Percentiles rank a stretch among this genome's conserved stretches.
Evolutionary conservation across 2,329 filamentous ascomycete genomes (phyloP).

Genomic region (Pseudogymnoascus sp.): DNA sequence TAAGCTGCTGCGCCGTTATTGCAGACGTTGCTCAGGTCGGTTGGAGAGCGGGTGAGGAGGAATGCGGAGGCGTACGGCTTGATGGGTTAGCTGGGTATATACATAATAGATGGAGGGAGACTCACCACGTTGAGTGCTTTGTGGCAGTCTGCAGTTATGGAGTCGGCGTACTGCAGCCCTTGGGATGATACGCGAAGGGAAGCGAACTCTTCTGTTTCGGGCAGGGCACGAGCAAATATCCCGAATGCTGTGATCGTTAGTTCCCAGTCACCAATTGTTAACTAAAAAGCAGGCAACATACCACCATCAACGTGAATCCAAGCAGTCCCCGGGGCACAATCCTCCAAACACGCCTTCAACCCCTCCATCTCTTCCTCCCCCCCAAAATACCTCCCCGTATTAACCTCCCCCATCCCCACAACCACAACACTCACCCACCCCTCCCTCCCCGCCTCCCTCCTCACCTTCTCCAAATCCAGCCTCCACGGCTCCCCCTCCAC

Average conservation of each 20-base stretch:
- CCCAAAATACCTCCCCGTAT: slow-evolving; percentile 74
- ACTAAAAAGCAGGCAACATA: slow-evolving; percentile 26
- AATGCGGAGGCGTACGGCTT: slow-evolving; percentile 82
- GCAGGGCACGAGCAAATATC: slow-evolving; percentile 64
- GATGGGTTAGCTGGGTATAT: neutral
- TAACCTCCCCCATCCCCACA: slow-evolving; percentile 83
- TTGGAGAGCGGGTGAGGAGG: slow-evolving; percentile 65
- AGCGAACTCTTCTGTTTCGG: slow-evolving; percentile 47
- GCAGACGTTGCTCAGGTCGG: slow-evolving; percentile 57
- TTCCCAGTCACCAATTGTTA: neutral
- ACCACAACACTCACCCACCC: slow-evolving; percentile 65
- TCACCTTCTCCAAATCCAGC: slow-evolving; percentile 59
- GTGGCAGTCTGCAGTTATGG: slow-evolving; percentile 78
- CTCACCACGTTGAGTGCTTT: slow-evolving; percentile 82
- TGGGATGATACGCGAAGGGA: slow-evolving; percentile 41
- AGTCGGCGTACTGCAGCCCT: slow-evolving; percentile 75
- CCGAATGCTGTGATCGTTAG: slow-evolving; percentile 58
- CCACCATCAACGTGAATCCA: slow-evolving; percentile 88
- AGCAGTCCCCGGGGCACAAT: slow-evolving; percentile 66
- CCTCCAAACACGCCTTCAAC: slow-evolving; percentile 49
- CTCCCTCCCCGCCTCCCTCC: slow-evolving; percentile 45
- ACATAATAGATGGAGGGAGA: slow-evolving; percentile 16
- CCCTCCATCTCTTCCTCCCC: slow-evolving; percentile 33
- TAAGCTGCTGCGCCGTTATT: slow-evolving; percentile 82
- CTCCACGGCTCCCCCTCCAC: slow-evolving; percentile 52